Evolutionary conservation across 805 yeast genomes (phyloP).

Genomic region (Suhomyces faveliae): DNA sequence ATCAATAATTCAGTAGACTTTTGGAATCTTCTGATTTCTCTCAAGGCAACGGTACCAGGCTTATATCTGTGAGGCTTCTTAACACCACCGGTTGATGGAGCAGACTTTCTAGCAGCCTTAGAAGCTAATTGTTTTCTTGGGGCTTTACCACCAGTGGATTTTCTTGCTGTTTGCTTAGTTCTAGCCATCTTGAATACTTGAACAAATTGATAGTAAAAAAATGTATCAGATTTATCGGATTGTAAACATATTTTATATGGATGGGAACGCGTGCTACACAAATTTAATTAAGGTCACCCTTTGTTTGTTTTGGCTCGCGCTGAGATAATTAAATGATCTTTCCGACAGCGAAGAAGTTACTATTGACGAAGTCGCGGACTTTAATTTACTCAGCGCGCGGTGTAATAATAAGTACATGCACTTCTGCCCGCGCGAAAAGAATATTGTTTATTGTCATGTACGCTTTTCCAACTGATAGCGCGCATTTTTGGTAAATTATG

Average conservation of each 20-base stretch:
- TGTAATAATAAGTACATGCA: neutral
- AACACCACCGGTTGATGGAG: conserved; percentile 91
- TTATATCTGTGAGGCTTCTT: conserved; percentile 94
- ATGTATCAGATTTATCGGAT: neutral
- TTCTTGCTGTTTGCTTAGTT: conserved; percentile 93
- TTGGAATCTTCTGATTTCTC: conserved; percentile 98
- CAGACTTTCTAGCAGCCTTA: conserved; percentile 90
- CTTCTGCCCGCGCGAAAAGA: conserved; percentile 2
- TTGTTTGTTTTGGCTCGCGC: conserved; percentile 1
- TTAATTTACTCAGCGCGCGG: neutral
- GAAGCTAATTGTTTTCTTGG: conserved; percentile 94
- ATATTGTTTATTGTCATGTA: neutral
- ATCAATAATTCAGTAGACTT: conserved; percentile 92
- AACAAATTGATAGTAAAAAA: neutral
- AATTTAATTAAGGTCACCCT: neutral
- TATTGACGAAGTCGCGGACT: neutral
- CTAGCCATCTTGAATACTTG: conserved; percentile 62
- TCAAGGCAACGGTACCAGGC: conserved; percentile 96
- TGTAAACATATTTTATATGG: conserved; percentile 1
- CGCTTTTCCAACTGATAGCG: neutral
- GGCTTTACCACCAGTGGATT: conserved; percentile 93
- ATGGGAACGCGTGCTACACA: neutral
- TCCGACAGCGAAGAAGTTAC: neutral
- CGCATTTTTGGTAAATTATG: neutral
- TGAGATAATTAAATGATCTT: neutral